A percentile compares a stretch with the other conserved stretches of the same genome.
Conservation (phyloP, 805 yeast species). For the Suhomyces sp. region DNA sequence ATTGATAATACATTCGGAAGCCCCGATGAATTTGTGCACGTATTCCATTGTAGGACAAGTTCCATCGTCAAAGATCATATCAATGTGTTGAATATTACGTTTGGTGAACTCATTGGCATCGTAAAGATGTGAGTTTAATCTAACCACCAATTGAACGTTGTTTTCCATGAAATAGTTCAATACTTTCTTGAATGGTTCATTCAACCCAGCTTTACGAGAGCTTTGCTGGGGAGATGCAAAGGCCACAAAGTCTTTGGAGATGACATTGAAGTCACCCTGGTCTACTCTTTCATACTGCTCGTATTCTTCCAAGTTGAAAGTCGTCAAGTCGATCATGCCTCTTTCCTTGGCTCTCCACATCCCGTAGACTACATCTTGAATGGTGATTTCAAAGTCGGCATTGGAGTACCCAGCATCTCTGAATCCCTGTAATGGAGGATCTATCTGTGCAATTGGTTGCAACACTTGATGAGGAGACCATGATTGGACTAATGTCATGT, state of each 20-base stretch:
- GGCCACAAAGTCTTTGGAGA: constrained; percentile 92
- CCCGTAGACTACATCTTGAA: constrained; percentile 94
- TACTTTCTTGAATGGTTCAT: constrained; percentile 79
- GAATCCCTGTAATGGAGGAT: constrained; percentile 91
- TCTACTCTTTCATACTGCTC: constrained; percentile 94
- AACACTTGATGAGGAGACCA: constrained; percentile 99
- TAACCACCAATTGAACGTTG: constrained; percentile 83
- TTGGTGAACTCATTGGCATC: constrained; percentile 80
- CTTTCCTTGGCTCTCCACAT: constrained; percentile 97
- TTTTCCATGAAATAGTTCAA: constrained; percentile 68
- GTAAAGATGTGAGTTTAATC: constrained; percentile 89
- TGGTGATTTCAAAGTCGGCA: constrained; percentile 89
- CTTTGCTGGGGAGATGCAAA: constrained; percentile 93
- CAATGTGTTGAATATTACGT: constrained; percentile 82
- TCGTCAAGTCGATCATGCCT: constrained; percentile 79
- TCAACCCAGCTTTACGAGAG: constrained; percentile 45
- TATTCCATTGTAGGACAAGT: constrained; percentile 95
- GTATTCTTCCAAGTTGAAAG: constrained; percentile 87
- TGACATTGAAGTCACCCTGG: constrained; percentile 91
- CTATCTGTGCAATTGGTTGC: constrained; percentile 88
- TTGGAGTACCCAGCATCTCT: constrained; percentile 97
- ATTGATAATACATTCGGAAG: constrained; percentile 83
- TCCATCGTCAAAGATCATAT: constrained; percentile 97
- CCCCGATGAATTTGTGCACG: constrained; percentile 90
- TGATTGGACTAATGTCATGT: constrained; percentile 90